Evolutionary conservation across 495 filamentous ascomycete species (phyloP).

Genomic region (Rhizodiscina lignyota): DNA sequence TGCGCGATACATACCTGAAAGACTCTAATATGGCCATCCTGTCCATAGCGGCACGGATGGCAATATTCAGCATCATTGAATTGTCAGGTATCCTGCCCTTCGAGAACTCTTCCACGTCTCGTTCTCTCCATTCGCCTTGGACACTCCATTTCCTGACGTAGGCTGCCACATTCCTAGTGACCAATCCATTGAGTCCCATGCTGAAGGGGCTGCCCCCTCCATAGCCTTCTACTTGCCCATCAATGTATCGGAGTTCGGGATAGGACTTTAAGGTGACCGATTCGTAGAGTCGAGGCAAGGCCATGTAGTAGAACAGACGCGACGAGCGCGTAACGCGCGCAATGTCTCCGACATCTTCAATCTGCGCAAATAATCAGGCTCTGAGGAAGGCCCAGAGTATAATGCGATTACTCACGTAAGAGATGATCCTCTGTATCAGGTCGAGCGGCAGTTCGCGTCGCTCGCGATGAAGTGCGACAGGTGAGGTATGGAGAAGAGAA

Average conservation of each 20-base stretch:
- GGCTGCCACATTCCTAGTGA: conserved; percentile 34
- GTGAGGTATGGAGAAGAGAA: too few relatives aligned
- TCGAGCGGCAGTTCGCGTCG: conserved; percentile 33
- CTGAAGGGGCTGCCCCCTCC: conserved; percentile 44
- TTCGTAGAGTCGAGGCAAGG: conserved; percentile 42
- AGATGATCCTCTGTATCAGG: conserved; percentile 37
- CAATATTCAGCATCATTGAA: conserved; percentile 45
- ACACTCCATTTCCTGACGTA: conserved; percentile 36
- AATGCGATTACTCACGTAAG: conserved; percentile 33
- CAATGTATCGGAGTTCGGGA: conserved; percentile 40
- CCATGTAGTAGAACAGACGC: conserved; percentile 49
- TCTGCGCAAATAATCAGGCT: too few relatives aligned
- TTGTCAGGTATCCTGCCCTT: conserved; percentile 44
- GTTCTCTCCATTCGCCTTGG: conserved; percentile 41
- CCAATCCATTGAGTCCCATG: conserved; percentile 44
- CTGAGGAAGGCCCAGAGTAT: too few relatives aligned
- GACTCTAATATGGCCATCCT: conserved; percentile 36
- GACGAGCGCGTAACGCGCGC: conserved; percentile 42
- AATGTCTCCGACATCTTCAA: conserved; percentile 40
- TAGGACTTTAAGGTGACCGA: conserved; percentile 41
- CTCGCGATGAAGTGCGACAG: too few relatives aligned
- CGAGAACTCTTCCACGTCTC: conserved; percentile 37
- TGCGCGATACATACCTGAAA: conserved; percentile 27
- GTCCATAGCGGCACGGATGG: conserved; percentile 40
- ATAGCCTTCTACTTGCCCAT: conserved; percentile 41